Percentiles rank a stretch among this genome's conserved stretches.
Evolutionary conservation across 1,284 basidiomycete species (phyloP).

Genomic region (Apiotrichum porosum): DNA sequence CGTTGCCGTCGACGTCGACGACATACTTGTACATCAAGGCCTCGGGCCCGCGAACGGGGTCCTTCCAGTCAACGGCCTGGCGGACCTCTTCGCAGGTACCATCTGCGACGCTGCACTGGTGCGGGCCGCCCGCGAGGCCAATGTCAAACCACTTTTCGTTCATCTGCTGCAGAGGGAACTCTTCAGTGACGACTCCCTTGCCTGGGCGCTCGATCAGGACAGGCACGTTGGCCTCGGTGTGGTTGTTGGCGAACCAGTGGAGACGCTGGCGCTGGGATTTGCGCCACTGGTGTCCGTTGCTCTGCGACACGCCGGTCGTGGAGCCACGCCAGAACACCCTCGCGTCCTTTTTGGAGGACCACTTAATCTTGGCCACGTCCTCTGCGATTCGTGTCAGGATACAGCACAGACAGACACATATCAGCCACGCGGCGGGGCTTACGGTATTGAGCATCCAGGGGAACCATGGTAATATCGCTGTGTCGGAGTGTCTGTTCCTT

Average conservation of each 20-base stretch:
- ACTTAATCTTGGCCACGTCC: constrained; percentile 16
- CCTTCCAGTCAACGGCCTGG: constrained; percentile 39
- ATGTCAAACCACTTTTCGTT: constrained; percentile 37
- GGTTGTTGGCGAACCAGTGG: constrained; percentile 36
- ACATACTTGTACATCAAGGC: constrained; percentile 44
- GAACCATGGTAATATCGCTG: constrained; percentile 35
- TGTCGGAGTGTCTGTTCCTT: constrained; percentile 17
- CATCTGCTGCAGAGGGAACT: constrained; percentile 21
- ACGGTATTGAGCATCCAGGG: constrained; percentile 37
- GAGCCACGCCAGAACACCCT: constrained; percentile 48
- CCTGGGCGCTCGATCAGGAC: constrained; percentile 20
- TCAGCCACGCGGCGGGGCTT: too few relatives aligned
- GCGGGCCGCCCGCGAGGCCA: constrained; percentile 31
- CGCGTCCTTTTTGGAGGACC: constrained; percentile 42
- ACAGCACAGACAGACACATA: constrained; percentile 12
- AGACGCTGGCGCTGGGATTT: constrained; percentile 47
- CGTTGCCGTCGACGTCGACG: constrained; percentile 51
- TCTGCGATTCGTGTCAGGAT: too few relatives aligned
- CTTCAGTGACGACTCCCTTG: constrained; percentile 10
- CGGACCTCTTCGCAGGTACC: constrained; percentile 44
- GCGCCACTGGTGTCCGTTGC: constrained; percentile 41
- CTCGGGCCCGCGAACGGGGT: constrained; percentile 26
- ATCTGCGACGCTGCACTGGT: constrained; percentile 44
- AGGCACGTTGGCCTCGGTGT: constrained; percentile 10
- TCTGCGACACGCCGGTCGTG: constrained; percentile 48